Conservation (phyloP, 148 eudicot species). For the Heliamphora exappendiculata region DNA sequence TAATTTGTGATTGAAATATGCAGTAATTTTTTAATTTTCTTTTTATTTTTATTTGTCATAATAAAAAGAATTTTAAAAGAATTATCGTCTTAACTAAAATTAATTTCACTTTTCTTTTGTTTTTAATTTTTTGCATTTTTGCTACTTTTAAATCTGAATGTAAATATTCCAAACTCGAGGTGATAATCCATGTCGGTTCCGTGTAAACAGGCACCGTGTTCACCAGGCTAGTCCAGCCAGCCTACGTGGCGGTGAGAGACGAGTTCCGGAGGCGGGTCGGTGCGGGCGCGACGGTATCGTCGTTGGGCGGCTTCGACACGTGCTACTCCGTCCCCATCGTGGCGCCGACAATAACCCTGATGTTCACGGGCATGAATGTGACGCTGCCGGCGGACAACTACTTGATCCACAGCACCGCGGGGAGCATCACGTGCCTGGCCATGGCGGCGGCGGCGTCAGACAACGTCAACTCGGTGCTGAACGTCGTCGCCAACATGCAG, state of each 20-base stretch:
- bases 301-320: slow-evolving; percentile 84
- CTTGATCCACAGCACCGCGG: slow-evolving; percentile 55
- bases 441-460: slow-evolving; percentile 53
- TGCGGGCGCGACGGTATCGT: slow-evolving; percentile 31
- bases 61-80: too few species aligned
- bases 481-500: slow-evolving; percentile 75
- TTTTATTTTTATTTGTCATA: too few species aligned
- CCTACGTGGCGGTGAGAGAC: slow-evolving; percentile 54
- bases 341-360: slow-evolving; percentile 54
- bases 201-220: slow-evolving; percentile 56
- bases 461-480: slow-evolving; percentile 44
- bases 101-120: too few species aligned
- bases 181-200: too few species aligned
- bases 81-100: too few species aligned
- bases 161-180: not conserved
- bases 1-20: too few species aligned
- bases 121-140: too few species aligned
- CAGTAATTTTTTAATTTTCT: too few species aligned
- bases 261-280: slow-evolving; percentile 56
- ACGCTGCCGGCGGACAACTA: slow-evolving; percentile 61
- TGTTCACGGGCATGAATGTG: slow-evolving; percentile 63
- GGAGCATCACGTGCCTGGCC: slow-evolving; percentile 61
- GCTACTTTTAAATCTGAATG: not conserved
- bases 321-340: slow-evolving; percentile 52
- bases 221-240: slow-evolving; percentile 47